A percentile compares a stretch with the other conserved stretches of the same genome.
Evolutionary conservation across 129 eudicot species (phyloP).

Genomic region (Scalesia atractyloides): DNA sequence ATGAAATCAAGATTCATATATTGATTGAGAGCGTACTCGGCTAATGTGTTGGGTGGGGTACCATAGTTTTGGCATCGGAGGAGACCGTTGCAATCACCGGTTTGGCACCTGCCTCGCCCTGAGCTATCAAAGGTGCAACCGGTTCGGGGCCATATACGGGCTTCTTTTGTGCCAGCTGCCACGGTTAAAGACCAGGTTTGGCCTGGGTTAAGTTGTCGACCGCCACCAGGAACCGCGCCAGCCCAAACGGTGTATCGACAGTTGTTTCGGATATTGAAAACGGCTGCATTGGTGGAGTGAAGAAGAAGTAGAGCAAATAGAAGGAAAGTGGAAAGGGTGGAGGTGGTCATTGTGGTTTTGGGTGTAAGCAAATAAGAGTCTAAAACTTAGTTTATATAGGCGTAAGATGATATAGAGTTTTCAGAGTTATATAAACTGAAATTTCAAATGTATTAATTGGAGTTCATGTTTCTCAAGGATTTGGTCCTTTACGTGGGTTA

Average conservation of each 20-base stretch:
- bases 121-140: constrained; percentile 32
- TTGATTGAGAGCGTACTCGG: constrained; percentile 46
- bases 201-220: constrained; percentile 42
- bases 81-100: constrained; percentile 44
- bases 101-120: constrained; percentile 38
- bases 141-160: constrained; percentile 42
- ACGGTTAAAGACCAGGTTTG: constrained; percentile 39
- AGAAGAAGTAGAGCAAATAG: constrained; percentile 12
- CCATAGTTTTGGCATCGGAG: constrained; percentile 40
- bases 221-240: constrained; percentile 63
- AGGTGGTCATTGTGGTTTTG: constrained; percentile 20
- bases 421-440: not conserved
- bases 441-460: not conserved
- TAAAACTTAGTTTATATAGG: constrained; percentile 26
- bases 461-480: not conserved
- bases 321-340: constrained; percentile 29
- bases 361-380: not conserved
- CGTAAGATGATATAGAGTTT: not conserved
- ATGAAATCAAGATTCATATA: constrained; percentile 36
- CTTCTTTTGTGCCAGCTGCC: constrained; percentile 21
- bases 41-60: constrained; percentile 43
- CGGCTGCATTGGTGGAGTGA: constrained; percentile 25
- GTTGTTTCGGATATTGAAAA: constrained; percentile 47
- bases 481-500: not conserved
- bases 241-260: constrained; percentile 73